phyloP scores from a whole-genome alignment of 169 alveolate genomes.

The Plasmodium gonderi region DNA sequence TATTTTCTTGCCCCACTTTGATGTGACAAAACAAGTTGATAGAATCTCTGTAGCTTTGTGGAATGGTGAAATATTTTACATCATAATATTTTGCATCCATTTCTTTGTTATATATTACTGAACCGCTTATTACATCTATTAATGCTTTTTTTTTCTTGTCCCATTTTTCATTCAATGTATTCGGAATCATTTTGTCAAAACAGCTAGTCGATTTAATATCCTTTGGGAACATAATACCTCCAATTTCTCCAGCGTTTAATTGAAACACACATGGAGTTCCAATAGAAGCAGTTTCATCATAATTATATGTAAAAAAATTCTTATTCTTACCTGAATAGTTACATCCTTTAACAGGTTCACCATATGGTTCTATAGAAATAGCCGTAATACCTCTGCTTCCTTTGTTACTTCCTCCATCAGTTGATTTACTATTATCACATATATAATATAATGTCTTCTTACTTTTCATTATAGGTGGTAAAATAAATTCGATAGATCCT shows the following conservation, averaged over 20 bases:
- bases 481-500: conserved; percentile 21
- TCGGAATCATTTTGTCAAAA: conserved; percentile 26
- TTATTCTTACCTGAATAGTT: neutral
- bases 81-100: conserved; percentile 23
- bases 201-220: conserved; percentile 25
- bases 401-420: neutral
- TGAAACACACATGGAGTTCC: conserved; percentile 39
- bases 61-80: conserved; percentile 29
- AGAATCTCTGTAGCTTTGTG: conserved; percentile 1
- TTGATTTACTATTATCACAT: conserved; percentile 28
- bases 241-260: conserved; percentile 43
- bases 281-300: neutral
- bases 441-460: conserved; percentile 5
- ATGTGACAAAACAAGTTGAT: conserved; percentile 15
- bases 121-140: neutral
- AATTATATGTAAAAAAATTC: neutral
- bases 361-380: conserved; percentile 32
- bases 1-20: neutral
- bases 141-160: conserved; percentile 16
- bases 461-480: conserved; percentile 26
- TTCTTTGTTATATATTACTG: conserved; percentile 39
- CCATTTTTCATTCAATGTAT: conserved; percentile 1
- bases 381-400: conserved; percentile 48
- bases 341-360: conserved; percentile 34
- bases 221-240: conserved; percentile 51